phyloP scores from a whole-genome alignment of 805 yeast species.

The Naumovozyma baii region DNA sequence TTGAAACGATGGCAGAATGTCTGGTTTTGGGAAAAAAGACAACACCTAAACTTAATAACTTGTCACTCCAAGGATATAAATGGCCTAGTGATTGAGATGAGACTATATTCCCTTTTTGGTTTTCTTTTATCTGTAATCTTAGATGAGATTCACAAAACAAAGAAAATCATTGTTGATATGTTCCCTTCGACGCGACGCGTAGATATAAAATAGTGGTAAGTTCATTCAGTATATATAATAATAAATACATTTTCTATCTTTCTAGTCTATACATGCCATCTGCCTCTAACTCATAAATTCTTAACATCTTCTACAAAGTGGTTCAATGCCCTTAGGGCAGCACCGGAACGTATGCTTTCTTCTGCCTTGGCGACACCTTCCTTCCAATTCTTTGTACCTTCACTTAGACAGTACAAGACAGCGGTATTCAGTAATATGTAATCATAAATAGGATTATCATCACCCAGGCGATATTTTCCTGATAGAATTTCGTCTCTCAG shows the following conservation, averaged over 20 bases:
- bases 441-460: slow-evolving; percentile 61
- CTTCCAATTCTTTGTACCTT: slow-evolving; percentile 57
- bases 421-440: slow-evolving; percentile 86
- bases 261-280: background rate
- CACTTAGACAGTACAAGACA: slow-evolving; percentile 74
- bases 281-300: background rate
- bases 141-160: no score
- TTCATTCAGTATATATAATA: no score
- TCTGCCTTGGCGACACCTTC: slow-evolving; percentile 71
- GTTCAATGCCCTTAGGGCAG: slow-evolving; percentile 52
- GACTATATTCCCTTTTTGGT: no score
- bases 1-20: background rate
- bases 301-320: slow-evolving; percentile 32
- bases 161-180: background rate
- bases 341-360: slow-evolving; percentile 54
- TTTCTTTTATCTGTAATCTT: no score
- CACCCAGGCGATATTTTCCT: slow-evolving; percentile 38
- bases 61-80: no score
- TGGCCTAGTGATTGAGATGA: no score
- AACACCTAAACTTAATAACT: no score
- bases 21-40: background rate
- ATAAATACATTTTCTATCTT: background rate
- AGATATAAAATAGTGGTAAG: no score
- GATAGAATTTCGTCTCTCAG: slow-evolving; percentile 32
- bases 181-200: background rate